These are phyloP conservation scores for Aspergillus sp. DNA, from an alignment of 2,329 filamentous ascomycete species.

Conservation along the genomic window DNA sequence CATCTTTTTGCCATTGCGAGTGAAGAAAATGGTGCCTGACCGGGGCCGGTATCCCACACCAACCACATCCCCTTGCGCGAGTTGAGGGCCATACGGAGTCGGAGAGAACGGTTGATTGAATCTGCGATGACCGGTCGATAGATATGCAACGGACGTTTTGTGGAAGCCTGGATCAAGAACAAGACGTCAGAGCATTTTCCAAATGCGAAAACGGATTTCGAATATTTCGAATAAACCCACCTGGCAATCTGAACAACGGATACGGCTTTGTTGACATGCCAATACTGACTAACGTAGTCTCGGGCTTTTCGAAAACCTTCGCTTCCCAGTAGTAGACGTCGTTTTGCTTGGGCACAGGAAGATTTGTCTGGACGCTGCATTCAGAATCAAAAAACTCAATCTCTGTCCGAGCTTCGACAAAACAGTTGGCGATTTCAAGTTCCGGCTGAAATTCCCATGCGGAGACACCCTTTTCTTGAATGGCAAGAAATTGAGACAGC, in stretches of 20 bases:
- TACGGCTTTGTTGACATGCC: conserved; percentile 97
- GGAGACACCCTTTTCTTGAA: conserved; percentile 98
- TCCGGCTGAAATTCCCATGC: conserved; percentile 99
- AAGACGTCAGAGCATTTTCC: conserved; percentile 7
- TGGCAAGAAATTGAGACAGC: conserved; percentile 91
- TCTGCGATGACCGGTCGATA: conserved; percentile 77
- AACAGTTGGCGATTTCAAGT: conserved; percentile 96
- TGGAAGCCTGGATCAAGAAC: conserved; percentile 61
- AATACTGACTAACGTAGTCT: conserved; percentile 77
- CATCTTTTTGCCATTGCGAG: conserved; percentile 92
- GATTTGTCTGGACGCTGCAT: conserved; percentile 92
- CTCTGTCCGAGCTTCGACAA: conserved; percentile 91
- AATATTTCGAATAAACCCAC: conserved; percentile 46
- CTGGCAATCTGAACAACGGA: conserved; percentile 85
- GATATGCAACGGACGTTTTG: conserved; percentile 86
- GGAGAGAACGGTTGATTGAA: conserved; percentile 86
- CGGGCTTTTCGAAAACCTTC: conserved; percentile 96
- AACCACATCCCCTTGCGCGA: conserved; percentile 89
- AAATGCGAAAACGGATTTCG: neutral
- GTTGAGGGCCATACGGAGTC: conserved; percentile 72
- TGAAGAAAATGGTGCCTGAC: conserved; percentile 95
- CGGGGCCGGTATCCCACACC: conserved; percentile 92
- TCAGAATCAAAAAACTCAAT: conserved; percentile 99
- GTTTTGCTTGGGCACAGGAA: conserved; percentile 96
- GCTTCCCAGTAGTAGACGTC: conserved; percentile 99